These are phyloP conservation scores for Candida corydali DNA, from an alignment of 805 yeast genomes.

Conservation along the genomic window DNA sequence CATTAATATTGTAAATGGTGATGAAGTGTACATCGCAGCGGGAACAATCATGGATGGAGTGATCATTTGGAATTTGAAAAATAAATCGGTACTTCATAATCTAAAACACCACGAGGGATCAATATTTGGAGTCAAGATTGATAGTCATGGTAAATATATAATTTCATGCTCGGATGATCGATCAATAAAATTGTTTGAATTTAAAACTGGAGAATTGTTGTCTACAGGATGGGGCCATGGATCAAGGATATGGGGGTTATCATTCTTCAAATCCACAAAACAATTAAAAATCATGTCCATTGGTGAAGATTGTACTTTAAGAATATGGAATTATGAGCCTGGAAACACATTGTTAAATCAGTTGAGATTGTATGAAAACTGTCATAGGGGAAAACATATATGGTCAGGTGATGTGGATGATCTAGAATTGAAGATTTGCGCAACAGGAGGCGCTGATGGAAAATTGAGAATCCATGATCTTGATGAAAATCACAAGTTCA, in stretches of 20 bases:
- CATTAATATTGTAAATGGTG: slow-evolving; percentile 43
- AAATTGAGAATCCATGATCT: slow-evolving; percentile 63
- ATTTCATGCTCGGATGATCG: slow-evolving; percentile 93
- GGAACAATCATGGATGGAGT: slow-evolving; percentile 94
- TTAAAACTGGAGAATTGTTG: slow-evolving; percentile 50
- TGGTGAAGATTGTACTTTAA: slow-evolving; percentile 79
- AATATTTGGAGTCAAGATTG: slow-evolving; percentile 73
- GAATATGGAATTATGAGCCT: slow-evolving; percentile 67
- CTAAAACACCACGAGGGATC: slow-evolving; percentile 86
- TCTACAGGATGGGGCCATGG: slow-evolving; percentile 96
- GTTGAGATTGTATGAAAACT: slow-evolving; percentile 48
- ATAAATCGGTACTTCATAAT: slow-evolving; percentile 42
- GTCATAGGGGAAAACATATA: slow-evolving; percentile 80
- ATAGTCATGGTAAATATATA: slow-evolving; percentile 48
- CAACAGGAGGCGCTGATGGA: slow-evolving; percentile 95
- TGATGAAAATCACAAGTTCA: slow-evolving; percentile 8
- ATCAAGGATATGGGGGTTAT: slow-evolving; percentile 86
- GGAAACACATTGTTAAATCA: slow-evolving; percentile 32
- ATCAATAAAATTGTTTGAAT: slow-evolving; percentile 73
- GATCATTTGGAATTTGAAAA: slow-evolving; percentile 64
- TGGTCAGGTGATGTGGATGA: slow-evolving; percentile 73
- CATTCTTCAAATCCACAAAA: slow-evolving; percentile 42
- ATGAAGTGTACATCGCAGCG: slow-evolving; percentile 60
- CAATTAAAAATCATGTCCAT: slow-evolving; percentile 53
- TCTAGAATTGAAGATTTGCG: slow-evolving; percentile 43